phyloP scores from a whole-genome alignment of 805 yeast species.

The Candida boleticola region DNA sequence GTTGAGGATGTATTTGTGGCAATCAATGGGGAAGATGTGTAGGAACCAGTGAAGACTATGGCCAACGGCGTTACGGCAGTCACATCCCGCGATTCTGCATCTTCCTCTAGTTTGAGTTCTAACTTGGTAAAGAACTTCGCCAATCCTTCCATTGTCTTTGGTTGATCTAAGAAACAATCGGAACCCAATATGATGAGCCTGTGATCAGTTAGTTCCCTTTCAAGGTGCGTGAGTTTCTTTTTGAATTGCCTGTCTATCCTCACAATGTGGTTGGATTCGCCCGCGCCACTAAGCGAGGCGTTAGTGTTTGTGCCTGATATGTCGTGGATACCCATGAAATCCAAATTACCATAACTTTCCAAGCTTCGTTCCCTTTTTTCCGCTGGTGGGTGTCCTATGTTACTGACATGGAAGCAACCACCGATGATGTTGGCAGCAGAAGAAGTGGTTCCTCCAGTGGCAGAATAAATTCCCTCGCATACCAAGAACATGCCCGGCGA shows the following conservation, averaged over 20 bases:
- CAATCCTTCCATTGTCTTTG: constrained; percentile 58
- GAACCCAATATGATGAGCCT: constrained; percentile 72
- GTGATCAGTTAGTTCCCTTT: constrained; percentile 54
- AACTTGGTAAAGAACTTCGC: constrained; percentile 58
- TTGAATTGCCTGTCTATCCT: constrained; percentile 63
- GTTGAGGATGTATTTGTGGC: constrained; percentile 50
- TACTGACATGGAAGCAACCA: constrained; percentile 64
- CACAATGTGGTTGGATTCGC: constrained; percentile 23
- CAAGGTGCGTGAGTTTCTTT: constrained; percentile 53
- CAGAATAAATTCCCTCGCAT: constrained; percentile 82
- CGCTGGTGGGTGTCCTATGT: constrained; percentile 84
- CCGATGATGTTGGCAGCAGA: constrained; percentile 29
- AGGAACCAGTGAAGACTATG: constrained; percentile 81
- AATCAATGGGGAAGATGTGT: constrained; percentile 62
- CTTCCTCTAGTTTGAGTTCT: constrained; percentile 30
- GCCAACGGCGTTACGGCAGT: constrained; percentile 48
- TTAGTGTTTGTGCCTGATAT: constrained; percentile 30
- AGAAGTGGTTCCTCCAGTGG: constrained; percentile 48
- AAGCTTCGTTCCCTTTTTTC: constrained; percentile 67
- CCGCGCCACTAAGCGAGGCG: background rate
- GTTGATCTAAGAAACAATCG: constrained; percentile 64
- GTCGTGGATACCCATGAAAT: constrained; percentile 51
- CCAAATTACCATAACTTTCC: constrained; percentile 76
- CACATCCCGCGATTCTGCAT: constrained; percentile 39
- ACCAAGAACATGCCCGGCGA: constrained; percentile 75